A percentile compares a stretch with the other conserved stretches of the same genome.
These are phyloP conservation scores for Pythium phragmiticola DNA, from an alignment of 352 stramenopile species.

Conservation along the genomic window DNA sequence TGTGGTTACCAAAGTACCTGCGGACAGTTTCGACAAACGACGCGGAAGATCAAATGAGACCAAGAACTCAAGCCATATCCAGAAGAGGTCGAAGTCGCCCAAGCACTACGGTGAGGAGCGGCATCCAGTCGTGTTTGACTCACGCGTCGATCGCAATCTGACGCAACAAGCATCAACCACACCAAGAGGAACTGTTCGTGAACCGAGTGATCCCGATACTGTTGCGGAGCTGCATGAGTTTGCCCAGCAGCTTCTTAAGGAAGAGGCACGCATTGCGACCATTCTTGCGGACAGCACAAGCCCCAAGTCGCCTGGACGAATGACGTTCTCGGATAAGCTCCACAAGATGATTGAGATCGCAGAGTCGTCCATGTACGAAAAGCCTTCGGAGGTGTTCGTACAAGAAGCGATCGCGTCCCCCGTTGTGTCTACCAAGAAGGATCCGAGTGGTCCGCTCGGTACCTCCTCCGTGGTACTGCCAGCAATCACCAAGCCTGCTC, in stretches of 20 bases:
- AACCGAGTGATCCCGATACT: conserved; percentile 24
- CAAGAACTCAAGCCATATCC: conserved; percentile 3
- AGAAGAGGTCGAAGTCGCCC: conserved; percentile 2
- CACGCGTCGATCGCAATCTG: not conserved
- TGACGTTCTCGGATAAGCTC: conserved; percentile 74
- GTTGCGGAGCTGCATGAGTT: conserved; percentile 61
- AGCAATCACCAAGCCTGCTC: conserved; percentile 1
- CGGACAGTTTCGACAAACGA: conserved; percentile 4
- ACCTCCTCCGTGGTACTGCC: conserved; percentile 7
- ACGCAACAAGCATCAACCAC: not conserved
- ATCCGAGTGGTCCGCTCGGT: conserved; percentile 2
- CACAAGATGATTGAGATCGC: conserved; percentile 84
- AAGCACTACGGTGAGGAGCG: not conserved
- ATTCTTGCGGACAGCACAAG: conserved; percentile 38
- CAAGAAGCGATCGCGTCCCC: conserved; percentile 12
- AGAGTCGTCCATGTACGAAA: conserved; percentile 65
- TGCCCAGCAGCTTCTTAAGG: conserved; percentile 53
- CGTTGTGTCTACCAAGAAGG: not conserved
- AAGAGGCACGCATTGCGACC: conserved; percentile 53
- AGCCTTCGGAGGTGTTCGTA: not conserved
- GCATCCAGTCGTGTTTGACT: not conserved
- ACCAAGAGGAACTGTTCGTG: not conserved
- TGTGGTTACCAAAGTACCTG: conserved; percentile 21
- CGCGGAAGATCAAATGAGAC: conserved; percentile 11
- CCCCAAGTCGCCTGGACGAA: conserved; percentile 53